phyloP scores from a whole-genome alignment of 805 yeast genomes.

The Hagleromyces aurorensis region DNA sequence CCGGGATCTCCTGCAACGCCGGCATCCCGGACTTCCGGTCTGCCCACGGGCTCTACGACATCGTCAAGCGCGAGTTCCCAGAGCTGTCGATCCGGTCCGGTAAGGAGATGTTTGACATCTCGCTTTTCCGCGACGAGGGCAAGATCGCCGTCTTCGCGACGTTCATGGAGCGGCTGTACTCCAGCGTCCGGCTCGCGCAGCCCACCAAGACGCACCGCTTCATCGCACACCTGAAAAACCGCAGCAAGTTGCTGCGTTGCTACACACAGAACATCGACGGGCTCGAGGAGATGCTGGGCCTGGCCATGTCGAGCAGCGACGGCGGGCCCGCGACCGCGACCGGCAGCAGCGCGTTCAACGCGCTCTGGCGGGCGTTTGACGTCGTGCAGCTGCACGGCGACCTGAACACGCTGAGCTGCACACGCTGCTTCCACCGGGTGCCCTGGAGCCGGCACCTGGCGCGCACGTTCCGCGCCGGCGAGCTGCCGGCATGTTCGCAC shows the following conservation, averaged over 20 bases:
- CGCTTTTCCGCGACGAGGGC: conserved; percentile 61
- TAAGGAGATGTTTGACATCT: conserved; percentile 83
- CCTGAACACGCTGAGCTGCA: conserved; percentile 67
- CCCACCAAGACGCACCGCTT: conserved; percentile 85
- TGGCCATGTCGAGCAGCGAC: conserved; percentile 47
- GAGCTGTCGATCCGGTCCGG: conserved; percentile 59
- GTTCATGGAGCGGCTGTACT: conserved; percentile 77
- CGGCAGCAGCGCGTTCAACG: conserved; percentile 29
- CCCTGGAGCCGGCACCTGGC: conserved; percentile 55
- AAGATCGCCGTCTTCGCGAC: conserved; percentile 72
- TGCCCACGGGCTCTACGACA: conserved; percentile 69
- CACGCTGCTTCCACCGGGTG: conserved; percentile 50
- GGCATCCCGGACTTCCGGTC: conserved; percentile 96
- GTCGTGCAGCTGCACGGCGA: conserved; percentile 92
- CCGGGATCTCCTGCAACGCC: conserved; percentile 94
- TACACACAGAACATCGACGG: conserved; percentile 96
- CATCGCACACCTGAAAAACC: conserved; percentile 48
- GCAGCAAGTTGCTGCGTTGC: conserved; percentile 67
- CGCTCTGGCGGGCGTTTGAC: conserved; percentile 54
- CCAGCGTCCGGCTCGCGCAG: conserved; percentile 52
- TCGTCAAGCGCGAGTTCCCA: conserved; percentile 58
- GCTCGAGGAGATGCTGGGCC: conserved; percentile 58
- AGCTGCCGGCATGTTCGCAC: conserved; percentile 66
- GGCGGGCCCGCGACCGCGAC: conserved; percentile 7
- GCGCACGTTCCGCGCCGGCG: conserved; percentile 46